Conservation (phyloP, 495 filamentous ascomycete species). For the Talaromyces thailandensis region DNA sequence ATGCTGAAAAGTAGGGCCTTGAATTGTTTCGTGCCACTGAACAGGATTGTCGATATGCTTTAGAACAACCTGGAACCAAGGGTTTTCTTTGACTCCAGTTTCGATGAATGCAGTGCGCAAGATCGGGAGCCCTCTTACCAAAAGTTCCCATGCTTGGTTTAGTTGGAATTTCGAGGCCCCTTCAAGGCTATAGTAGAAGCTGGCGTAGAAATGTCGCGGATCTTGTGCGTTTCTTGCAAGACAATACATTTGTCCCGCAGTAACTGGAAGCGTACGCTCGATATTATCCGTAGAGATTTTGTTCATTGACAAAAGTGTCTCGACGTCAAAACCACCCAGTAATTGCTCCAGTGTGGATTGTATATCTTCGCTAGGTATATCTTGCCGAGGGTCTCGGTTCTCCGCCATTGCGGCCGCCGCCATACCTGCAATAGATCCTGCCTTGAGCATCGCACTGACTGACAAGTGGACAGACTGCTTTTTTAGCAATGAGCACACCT, state of each 20-base stretch:
- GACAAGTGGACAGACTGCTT: constrained; percentile 20
- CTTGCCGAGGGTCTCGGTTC: background rate
- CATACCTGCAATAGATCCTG: constrained; percentile 25
- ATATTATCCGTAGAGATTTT: constrained; percentile 13
- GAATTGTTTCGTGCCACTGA: constrained; percentile 16
- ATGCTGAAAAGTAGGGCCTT: background rate
- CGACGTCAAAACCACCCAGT: constrained; percentile 13
- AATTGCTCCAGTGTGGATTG: constrained; percentile 10
- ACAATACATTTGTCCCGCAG: constrained; percentile 25
- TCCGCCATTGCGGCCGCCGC: constrained; percentile 10
- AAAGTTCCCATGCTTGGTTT: constrained; percentile 17
- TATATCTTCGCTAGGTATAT: constrained; percentile 1
- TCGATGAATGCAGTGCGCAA: constrained; percentile 24
- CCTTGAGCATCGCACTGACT: constrained; percentile 27
- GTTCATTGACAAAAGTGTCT: constrained; percentile 11
- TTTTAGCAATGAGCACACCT: constrained; percentile 24
- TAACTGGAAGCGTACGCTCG: constrained; percentile 16
- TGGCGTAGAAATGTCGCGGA: constrained; percentile 20
- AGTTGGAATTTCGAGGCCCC: constrained; percentile 11
- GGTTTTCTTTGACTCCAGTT: constrained; percentile 9
- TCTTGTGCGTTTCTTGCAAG: constrained; percentile 23
- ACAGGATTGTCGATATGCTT: constrained; percentile 13
- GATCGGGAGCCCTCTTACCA: constrained; percentile 15
- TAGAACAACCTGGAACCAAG: constrained; percentile 21
- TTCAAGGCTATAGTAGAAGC: constrained; percentile 19